A percentile compares a stretch with the other conserved stretches of the same genome.
phyloP scores from a whole-genome alignment of 2,329 filamentous ascomycete genomes.

The Ilyonectria destructans region DNA sequence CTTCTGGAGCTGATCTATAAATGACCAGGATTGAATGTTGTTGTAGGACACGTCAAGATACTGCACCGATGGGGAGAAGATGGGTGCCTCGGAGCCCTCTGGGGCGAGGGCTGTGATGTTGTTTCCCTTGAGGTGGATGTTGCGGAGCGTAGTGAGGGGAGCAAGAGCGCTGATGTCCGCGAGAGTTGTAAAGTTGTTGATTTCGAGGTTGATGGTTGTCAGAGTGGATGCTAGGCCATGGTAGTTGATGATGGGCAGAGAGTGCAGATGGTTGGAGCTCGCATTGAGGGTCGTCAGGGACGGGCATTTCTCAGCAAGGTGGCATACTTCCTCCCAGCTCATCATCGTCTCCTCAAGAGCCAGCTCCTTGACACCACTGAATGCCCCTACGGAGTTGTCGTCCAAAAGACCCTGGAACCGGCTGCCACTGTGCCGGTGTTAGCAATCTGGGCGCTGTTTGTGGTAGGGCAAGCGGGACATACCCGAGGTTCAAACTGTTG shows the following conservation, averaged over 20 bases:
- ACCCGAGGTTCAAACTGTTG: constrained; percentile 81
- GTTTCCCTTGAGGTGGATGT: constrained; percentile 84
- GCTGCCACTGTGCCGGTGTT: constrained; percentile 74
- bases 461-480: constrained; percentile 51
- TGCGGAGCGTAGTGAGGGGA: constrained; percentile 67
- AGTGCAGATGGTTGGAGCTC: constrained; percentile 72
- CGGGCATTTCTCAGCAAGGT: constrained; percentile 69
- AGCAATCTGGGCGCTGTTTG: constrained; percentile 31
- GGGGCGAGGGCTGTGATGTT: constrained; percentile 68
- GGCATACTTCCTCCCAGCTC: constrained; percentile 75
- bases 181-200: constrained; percentile 77
- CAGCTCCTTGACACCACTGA: constrained; percentile 72
- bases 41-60: constrained; percentile 85
- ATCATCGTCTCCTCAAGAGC: constrained; percentile 79
- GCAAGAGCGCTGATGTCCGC: constrained; percentile 71
- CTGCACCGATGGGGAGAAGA: constrained; percentile 70
- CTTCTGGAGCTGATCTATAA: constrained; percentile 78
- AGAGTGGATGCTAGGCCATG: constrained; percentile 66
- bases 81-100: constrained; percentile 51
- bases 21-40: constrained; percentile 77
- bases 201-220: constrained; percentile 78
- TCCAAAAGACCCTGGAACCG: constrained; percentile 70
- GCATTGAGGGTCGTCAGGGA: constrained; percentile 67
- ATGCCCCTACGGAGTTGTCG: constrained; percentile 55
- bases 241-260: constrained; percentile 62